Base-by-base conservation (phyloP, 768 basidiomycete genomes). In the Pleurotus cornucopiae region DNA sequence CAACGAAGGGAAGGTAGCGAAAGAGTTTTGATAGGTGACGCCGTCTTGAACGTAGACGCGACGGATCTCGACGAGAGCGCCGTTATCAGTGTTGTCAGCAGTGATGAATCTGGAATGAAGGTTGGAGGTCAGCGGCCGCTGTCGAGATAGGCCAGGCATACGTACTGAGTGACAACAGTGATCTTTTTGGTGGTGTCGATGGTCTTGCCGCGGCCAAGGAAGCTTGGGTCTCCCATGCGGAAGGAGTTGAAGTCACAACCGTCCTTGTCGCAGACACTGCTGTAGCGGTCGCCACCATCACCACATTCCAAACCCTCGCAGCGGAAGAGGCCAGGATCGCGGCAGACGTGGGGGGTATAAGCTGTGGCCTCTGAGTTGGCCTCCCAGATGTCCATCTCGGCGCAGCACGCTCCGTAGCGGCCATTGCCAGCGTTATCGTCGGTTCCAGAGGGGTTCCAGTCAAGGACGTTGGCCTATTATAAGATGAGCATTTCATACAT, bases 161-260 rank as follows among this genome's bases (percentile, higher is more conserved):
- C 51, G 9, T 40, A 52, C 65, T 76, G 74, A 39, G 74, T 74
- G 54, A 76, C 73, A 52, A 74, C 73, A 49, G 76, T 78, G 66
- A 76, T 65, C 58, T 66, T 67, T 44, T 62, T 55, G 57, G 44
- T 67, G 54, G 75, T 78, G 69, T 77, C 68, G 66, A 77, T 67
- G 54, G 69, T 75, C 60, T 60, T 56, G 53, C 73, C 71, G 6
- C 59, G 59, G 20, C 76, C 76, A 64, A 70, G 70, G 71, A 76
- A 78, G 53, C 60, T 56, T 55, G 61, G 49, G 58, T 62, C 62
- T 43, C 76, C 76, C 73, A 74, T 69, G 59, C 76, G 75, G 69
- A 63, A 78, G n/a, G 76, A 73, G 72, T 77, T 78, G 74, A 76
- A 78, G 61, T 77, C 76, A 64, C 76, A 78, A 46, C 76, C 76